These are phyloP conservation scores for Panus rudis DNA, from an alignment of 768 basidiomycete genomes.

Conservation along the genomic window DNA sequence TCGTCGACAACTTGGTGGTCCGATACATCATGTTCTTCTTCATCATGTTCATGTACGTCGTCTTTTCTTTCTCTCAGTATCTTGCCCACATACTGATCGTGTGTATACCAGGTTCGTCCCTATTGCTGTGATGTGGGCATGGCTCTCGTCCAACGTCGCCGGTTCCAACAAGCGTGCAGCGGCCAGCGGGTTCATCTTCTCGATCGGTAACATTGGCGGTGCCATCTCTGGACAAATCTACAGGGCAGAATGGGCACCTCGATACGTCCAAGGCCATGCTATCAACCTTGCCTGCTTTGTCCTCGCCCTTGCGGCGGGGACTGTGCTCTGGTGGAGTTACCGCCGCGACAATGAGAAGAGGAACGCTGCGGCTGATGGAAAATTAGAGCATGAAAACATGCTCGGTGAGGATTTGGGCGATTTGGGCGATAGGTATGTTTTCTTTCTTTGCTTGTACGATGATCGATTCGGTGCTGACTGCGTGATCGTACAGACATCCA, in stretches of 20 bases:
- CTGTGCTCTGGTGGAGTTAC: slow-evolving; percentile 20
- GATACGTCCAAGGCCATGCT: slow-evolving; percentile 28
- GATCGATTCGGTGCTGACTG: not conserved
- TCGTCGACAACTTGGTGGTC: slow-evolving; percentile 19
- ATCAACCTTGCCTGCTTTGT: slow-evolving; percentile 22
- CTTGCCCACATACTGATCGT: not conserved
- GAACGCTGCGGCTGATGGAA: slow-evolving; percentile 11
- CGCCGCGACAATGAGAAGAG: slow-evolving; percentile 16
- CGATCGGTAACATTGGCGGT: slow-evolving; percentile 27
- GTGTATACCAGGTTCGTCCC: slow-evolving; percentile 19
- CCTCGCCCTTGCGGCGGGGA: slow-evolving; percentile 18
- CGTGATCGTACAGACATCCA: slow-evolving; percentile 5
- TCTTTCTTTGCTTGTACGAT: not conserved
- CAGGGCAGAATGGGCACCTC: slow-evolving; percentile 24
- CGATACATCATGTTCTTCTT: slow-evolving; percentile 29
- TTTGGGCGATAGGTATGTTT: slow-evolving; percentile 21
- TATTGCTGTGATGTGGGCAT: slow-evolving; percentile 22
- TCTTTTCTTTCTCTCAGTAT: not conserved
- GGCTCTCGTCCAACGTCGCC: slow-evolving; percentile 22
- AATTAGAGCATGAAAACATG: slow-evolving; percentile 10
- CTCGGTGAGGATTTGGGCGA: slow-evolving; percentile 23
- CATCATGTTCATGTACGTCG: slow-evolving; percentile 25
- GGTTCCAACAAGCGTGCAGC: slow-evolving; percentile 25
- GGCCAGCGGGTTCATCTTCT: slow-evolving; percentile 26
- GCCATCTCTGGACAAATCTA: slow-evolving; percentile 23